Evolutionary conservation across 2,329 filamentous ascomycete species (phyloP), one percentile per base, ranked within the genome.

Genomic region (Xylariales sp.): DNA sequence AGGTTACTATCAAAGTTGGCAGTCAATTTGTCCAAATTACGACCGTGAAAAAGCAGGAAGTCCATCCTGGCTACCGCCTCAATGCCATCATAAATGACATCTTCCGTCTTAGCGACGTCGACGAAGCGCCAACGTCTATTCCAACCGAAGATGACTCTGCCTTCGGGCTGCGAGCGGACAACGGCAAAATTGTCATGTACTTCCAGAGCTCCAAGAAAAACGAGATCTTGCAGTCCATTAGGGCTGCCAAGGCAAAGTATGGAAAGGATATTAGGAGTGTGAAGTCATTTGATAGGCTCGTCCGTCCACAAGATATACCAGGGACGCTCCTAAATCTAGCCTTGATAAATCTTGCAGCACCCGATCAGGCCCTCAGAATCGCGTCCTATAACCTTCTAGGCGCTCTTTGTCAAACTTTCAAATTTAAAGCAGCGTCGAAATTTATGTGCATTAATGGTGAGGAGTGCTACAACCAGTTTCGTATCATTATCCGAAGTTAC

Each of bases 1-100:
- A 91, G 39, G 90, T 92, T 4, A 81, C 86, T 34, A 89, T 92
- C 75, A 91, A 90, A 76, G 86, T 92, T 28, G 90, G 90, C 46
- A 89, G 84, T 72, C 89, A 91, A 71, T 92, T 90, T 72, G 87
- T 92, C 6, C 90, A 92, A 74, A 86, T 92, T 43, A 90, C 89
- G 3, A 91, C 90, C 4, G 85, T 85, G 8, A 89, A 90, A 76
- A 91, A 90, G 73, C 89, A 91, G 74, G 90, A 92, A 69, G 86
- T 92, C 8, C 84, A 90, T 53, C 87, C 89, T 18, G 87, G 85
- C 5, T 84, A 88, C 68, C 85, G 86, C 12, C 81, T 91, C 30
- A 87, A 84, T 74, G 87, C 89, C 8, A 89, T 87, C 1, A 85
- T 91, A 71, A 92, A 92, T 72, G 90, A 92, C 72, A 90, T 91